Percentiles rank a stretch among this genome's conserved stretches.
phyloP scores from a whole-genome alignment of 1,139 yeast species.

The Candida albicans region DNA sequence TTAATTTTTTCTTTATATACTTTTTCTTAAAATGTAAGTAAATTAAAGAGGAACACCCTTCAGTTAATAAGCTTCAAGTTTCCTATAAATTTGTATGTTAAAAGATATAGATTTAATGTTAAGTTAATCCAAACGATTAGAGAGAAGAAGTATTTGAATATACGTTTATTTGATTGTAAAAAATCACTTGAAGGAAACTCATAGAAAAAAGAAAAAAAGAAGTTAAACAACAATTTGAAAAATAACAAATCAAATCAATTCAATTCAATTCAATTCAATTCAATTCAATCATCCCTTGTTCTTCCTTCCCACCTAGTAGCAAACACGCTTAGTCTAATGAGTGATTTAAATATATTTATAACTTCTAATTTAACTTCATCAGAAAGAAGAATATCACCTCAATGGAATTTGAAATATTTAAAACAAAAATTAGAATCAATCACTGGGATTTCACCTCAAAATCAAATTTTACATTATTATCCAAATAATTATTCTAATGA shows the following conservation, averaged over 20 bases:
- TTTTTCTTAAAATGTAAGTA: no score
- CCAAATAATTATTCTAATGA: conserved; percentile 42
- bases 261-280: neutral
- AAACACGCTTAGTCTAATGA: no score
- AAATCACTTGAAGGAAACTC: neutral
- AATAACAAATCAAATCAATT: neutral
- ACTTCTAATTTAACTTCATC: conserved; percentile 70
- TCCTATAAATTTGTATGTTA: no score
- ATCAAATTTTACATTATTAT: conserved; percentile 56
- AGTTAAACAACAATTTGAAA: no score
- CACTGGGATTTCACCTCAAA: conserved; percentile 73
- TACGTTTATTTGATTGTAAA: no score
- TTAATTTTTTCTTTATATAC: neutral
- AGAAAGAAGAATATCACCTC: conserved; percentile 65
- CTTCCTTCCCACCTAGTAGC: neutral
- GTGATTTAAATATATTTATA: conserved; percentile 55
- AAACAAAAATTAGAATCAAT: conserved; percentile 62
- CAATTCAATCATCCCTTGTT: no score
- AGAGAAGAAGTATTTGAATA: no score
- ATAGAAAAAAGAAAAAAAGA: neutral
- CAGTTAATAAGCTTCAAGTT: no score
- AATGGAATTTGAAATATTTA: conserved; percentile 60
- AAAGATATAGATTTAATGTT: no score
- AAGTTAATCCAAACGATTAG: no score
- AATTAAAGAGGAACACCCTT: no score